Conservation (phyloP, 129 eudicot species). For the Cynara cardunculus region DNA sequence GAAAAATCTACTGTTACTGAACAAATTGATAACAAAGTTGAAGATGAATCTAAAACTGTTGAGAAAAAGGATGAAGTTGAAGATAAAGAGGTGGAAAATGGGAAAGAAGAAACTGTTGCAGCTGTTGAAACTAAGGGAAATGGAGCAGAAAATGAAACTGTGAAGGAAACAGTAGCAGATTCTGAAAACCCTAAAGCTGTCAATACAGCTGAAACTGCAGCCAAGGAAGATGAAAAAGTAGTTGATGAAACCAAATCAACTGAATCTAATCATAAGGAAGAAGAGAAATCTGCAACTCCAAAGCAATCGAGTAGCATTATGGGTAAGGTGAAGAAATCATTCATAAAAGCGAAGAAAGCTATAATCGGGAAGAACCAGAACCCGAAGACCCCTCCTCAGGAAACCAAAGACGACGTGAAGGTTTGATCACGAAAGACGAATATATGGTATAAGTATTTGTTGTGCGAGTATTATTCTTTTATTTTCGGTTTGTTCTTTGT, state of each 20-base stretch:
- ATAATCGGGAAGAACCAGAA: constrained; percentile 51
- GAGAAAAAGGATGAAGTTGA: constrained; percentile 28
- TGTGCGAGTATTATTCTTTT: not conserved
- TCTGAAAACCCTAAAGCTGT: constrained; percentile 17
- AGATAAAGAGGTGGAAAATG: constrained; percentile 17
- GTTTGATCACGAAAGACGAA: not conserved
- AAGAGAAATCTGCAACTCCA: constrained; percentile 45
- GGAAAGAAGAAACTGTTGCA: constrained; percentile 22
- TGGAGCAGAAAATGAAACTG: not conserved
- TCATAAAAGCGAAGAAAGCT: constrained; percentile 92
- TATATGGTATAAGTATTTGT: constrained; percentile 12
- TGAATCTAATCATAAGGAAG: constrained; percentile 41
- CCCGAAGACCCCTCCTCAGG: not conserved
- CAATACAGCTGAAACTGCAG: constrained; percentile 1
- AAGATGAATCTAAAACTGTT: constrained; percentile 21
- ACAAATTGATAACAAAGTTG: constrained; percentile 25
- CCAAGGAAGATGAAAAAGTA: constrained; percentile 23
- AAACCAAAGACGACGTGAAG: constrained; percentile 26
- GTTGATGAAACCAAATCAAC: constrained; percentile 30
- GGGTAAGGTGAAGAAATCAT: constrained; percentile 80
- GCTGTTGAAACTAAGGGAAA: constrained; percentile 12
- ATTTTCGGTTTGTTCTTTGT: not conserved
- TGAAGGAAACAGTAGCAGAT: not conserved
- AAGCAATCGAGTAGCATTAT: constrained; percentile 61
- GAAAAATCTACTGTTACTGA: constrained; percentile 16